Evolutionary conservation across 2,329 filamentous ascomycete species (phyloP), one percentile per base, ranked within the genome.

Genomic region (Aulographum hederae): DNA sequence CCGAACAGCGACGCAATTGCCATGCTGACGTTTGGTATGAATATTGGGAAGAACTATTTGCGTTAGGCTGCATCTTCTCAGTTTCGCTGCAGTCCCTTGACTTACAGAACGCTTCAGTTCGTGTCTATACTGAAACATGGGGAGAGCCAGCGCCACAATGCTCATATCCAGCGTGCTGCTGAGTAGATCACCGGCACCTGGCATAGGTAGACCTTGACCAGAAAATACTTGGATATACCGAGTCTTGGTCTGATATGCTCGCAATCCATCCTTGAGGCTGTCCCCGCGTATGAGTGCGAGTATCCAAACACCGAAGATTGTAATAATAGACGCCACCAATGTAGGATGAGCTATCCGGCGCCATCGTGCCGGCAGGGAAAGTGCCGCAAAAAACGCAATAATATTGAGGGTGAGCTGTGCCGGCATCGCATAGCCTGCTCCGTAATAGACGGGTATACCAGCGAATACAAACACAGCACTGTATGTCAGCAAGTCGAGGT

Each of bases 81-180:
- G 8, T 8, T 8, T 8, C 8, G n/a, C 8, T 8, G n/a, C 18
- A 25, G 23, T 18, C 16, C 17, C n/a, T 14, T 10, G 10, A 34
- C 34, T 27, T 37, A 37, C 37, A 46, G 70, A 65, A 12, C 52
- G 46, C 15, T 53, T 52, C 11, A 73, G 56, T 49, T 73, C 67
- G 25, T 60, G 54, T 3, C 67, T 61, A 48, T 71, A 71, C 34
- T 64, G 61, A 44, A 65, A 72, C 65, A 73, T 73, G 1, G 69
- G 67, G 13, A 73, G 48, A 2, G 68, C 67, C 3, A 73, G 57
- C 2, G 65, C 57, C 0, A 73, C 63, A 38, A 73, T 73, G 37
- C 57, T 59, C 5, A 65, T 67, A 41, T 73, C 68, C 2, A 73
- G 57, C 4, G 64, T 46, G 26, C 59, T 65, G 38, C 56, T 50